Percentiles rank a stretch among this genome's conserved stretches.
Evolutionary conservation across 345 rosid species (phyloP).

Genomic region (thale cress (Arabidopsis thaliana)): DNA sequence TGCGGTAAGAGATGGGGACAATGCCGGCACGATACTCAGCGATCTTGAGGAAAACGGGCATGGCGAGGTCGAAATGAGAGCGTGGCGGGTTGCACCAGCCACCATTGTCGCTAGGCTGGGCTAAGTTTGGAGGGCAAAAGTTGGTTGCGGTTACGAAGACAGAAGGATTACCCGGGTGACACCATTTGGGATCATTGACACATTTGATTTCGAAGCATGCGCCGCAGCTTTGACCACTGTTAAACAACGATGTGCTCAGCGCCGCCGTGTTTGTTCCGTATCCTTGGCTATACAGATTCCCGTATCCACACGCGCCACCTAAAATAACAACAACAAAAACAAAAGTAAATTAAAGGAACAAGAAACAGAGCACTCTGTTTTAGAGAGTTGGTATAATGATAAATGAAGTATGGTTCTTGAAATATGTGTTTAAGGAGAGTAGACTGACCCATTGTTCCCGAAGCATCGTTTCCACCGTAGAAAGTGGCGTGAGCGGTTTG

Average conservation of each 20-base stretch:
- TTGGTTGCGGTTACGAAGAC: slow-evolving; percentile 73
- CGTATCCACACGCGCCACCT: slow-evolving; percentile 85
- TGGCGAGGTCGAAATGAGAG: slow-evolving; percentile 49
- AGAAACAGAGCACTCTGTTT: slow-evolving; percentile 38
- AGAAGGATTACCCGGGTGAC: slow-evolving; percentile 69
- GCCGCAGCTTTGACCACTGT: slow-evolving; percentile 70
- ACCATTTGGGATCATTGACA: slow-evolving; percentile 65
- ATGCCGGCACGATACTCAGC: slow-evolving; percentile 79
- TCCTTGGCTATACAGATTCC: slow-evolving; percentile 73
- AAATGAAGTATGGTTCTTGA: not conserved
- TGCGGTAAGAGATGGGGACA: slow-evolving; percentile 63
- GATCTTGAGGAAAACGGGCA: slow-evolving; percentile 49
- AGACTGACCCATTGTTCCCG: slow-evolving; percentile 84
- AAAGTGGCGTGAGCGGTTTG: slow-evolving; percentile 91
- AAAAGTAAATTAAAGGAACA: not conserved
- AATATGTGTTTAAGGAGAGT: not conserved
- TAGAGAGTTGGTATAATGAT: not conserved
- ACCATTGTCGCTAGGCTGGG: slow-evolving; percentile 62
- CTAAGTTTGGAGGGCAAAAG: slow-evolving; percentile 69
- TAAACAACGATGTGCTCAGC: slow-evolving; percentile 73
- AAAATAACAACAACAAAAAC: not conserved
- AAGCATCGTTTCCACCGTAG: slow-evolving; percentile 88
- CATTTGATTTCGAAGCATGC: slow-evolving; percentile 79
- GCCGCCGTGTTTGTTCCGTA: slow-evolving; percentile 85
- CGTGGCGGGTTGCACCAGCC: slow-evolving; percentile 95